Evolutionary conservation across 23 red algal species (phyloP).

Genomic region (Rhodosorus marinus): DNA sequence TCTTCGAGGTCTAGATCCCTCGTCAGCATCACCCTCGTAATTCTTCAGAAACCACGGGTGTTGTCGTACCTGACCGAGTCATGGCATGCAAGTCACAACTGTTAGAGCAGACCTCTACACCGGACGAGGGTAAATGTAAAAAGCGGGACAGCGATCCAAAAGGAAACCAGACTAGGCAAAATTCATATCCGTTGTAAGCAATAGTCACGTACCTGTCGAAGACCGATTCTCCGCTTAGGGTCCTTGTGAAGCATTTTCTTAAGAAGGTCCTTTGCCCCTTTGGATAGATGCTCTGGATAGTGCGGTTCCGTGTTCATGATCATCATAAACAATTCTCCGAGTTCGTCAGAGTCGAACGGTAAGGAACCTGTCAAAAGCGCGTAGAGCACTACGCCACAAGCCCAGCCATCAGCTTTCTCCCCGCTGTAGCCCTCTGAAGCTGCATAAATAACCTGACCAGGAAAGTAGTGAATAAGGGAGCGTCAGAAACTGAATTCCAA

Average conservation of each 20-base stretch:
- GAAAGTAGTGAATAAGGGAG: too few species aligned
- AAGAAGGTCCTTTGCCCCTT: slow-evolving; percentile 4
- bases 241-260: slow-evolving; percentile 12
- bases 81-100: too few species aligned
- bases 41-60: slow-evolving; percentile 27
- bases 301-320: slow-evolving; percentile 5
- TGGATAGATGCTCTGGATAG: slow-evolving; percentile 1
- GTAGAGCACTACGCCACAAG: slow-evolving; percentile 58
- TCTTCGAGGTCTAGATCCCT: too few species aligned
- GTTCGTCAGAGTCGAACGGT: slow-evolving; percentile 37
- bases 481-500: too few species aligned
- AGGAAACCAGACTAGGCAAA: too few species aligned
- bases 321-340: slow-evolving; percentile 12
- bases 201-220: background rate
- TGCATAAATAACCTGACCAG: slow-evolving; percentile 29
- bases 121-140: too few species aligned
- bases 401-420: slow-evolving; percentile 51
- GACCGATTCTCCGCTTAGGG: background rate
- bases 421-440: slow-evolving; percentile 59
- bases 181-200: too few species aligned
- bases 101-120: too few species aligned
- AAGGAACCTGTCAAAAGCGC: slow-evolving; percentile 35
- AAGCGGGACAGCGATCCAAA: too few species aligned
- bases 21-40: slow-evolving; percentile 39
- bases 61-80: background rate